Base-by-base conservation (phyloP, 1,284 basidiomycete species). In the Cryptococcus amylolentus region DNA sequence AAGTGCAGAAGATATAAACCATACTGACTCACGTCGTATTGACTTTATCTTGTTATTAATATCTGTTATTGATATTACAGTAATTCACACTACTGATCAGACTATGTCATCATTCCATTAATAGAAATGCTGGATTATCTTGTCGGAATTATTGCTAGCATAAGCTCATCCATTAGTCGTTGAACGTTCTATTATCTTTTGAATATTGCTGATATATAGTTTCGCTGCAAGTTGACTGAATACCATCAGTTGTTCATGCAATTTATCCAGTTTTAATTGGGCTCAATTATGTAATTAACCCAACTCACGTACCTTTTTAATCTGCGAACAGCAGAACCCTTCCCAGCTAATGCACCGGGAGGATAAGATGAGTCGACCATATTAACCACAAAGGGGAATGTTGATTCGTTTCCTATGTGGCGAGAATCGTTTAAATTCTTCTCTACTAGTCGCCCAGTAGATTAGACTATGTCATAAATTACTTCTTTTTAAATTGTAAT, bases 331-430 rank as follows among this genome's bases (percentile, higher is more conserved):
- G 60, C 56, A 55, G 60, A 58, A 57, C 60, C 55, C 55, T 56
- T 58, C 53, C 60, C 31, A 61, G 57, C 53, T 51, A 55, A 43
- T 61, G 43, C 60, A 58, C 57, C 60, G 45, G 60, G 54, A 62
- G 60, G 60, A 62, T 60, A 50, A 52, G 60, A 57, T 63, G 61
- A 63, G 58, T 60, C 61, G 58, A 63, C 61, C 43, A n/a, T n/a
- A n/a, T n/a, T n/a, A n/a, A n/a, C n/a, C n/a, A n/a, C n/a, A n/a
- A n/a, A n/a, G n/a, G n/a, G n/a, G n/a, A n/a, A n/a, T n/a, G n/a
- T n/a, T n/a, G n/a, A n/a, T n/a, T n/a, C n/a, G n/a, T n/a, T n/a
- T n/a, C n/a, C n/a, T n/a, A n/a, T n/a, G n/a, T n/a, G n/a, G n/a
- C n/a, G n/a, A n/a, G n/a, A n/a, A n/a, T n/a, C n/a, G n/a, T n/a